These are phyloP conservation scores for Leptomonas pyrrhocoris DNA, from an alignment of 208 protist species.

Conservation along the genomic window DNA sequence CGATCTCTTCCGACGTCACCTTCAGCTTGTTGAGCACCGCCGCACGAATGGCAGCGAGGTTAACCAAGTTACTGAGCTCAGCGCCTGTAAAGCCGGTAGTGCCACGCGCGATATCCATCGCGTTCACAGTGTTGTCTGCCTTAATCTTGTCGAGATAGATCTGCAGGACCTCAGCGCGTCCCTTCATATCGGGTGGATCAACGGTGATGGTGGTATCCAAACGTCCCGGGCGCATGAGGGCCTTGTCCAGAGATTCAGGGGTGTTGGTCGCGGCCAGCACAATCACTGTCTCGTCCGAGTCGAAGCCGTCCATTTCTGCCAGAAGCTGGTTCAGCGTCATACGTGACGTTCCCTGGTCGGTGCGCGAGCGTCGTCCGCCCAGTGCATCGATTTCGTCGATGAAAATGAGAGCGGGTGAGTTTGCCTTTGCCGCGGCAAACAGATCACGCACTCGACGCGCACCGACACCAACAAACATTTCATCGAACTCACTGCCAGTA, in stretches of 20 bases:
- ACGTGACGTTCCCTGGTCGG: constrained; percentile 73
- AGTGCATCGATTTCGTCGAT: constrained; percentile 99
- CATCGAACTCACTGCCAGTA: constrained; percentile 96
- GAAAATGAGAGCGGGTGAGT: constrained; percentile 97
- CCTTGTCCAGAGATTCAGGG: constrained; percentile 95
- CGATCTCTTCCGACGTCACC: constrained; percentile 84
- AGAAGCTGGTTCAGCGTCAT: constrained; percentile 98
- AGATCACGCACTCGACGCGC: constrained; percentile 94
- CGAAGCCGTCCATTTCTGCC: constrained; percentile 97
- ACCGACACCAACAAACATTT: constrained; percentile 98
- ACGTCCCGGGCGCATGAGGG: constrained; percentile 91
- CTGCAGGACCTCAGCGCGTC: constrained; percentile 84
- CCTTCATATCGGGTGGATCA: constrained; percentile 92
- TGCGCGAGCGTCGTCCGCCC: constrained; percentile 77
- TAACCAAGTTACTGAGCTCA: constrained; percentile 93
- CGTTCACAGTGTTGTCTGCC: constrained; percentile 59
- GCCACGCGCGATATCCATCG: constrained; percentile 83
- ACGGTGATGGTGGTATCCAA: constrained; percentile 89
- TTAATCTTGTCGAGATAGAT: constrained; percentile 90
- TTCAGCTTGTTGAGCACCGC: constrained; percentile 77
- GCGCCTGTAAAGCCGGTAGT: constrained; percentile 93
- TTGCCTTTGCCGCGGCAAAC: constrained; percentile 94
- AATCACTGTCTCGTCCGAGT: constrained; percentile 93
- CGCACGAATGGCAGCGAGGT: constrained; percentile 90
- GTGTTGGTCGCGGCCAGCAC: constrained; percentile 98